Percentiles rank a stretch among this genome's conserved stretches.
These are phyloP conservation scores for Gracilaria gracilis DNA, from an alignment of 23 red algal genomes.

Conservation along the genomic window DNA sequence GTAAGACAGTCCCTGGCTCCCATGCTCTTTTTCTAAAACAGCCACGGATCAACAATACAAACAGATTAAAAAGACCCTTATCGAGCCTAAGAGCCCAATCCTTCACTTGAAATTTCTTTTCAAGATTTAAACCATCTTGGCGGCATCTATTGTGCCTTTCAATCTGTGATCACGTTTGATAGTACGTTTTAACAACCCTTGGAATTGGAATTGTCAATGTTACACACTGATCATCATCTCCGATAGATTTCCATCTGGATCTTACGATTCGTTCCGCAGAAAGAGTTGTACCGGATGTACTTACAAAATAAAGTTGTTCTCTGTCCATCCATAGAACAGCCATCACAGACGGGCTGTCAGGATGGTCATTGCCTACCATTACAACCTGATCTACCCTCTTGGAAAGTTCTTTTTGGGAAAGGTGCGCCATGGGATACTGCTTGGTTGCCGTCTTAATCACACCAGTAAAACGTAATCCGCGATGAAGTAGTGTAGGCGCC, in stretches of 20 bases:
- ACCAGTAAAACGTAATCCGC: neutral
- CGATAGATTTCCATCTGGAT: neutral
- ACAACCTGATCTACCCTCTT: slow-evolving; percentile 9
- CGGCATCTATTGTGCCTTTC: slow-evolving; percentile 56
- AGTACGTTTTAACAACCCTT: slow-evolving; percentile 42
- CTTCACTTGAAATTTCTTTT: slow-evolving; percentile 55
- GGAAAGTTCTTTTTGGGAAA: neutral
- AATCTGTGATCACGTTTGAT: slow-evolving; percentile 13
- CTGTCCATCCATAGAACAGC: slow-evolving; percentile 55
- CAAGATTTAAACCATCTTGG: slow-evolving; percentile 52
- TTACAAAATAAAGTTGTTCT: slow-evolving; percentile 33
- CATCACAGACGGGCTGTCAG: neutral
- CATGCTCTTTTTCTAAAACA: slow-evolving; percentile 5
- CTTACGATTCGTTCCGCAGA: too few species aligned
- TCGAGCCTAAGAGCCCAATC: slow-evolving; percentile 51
- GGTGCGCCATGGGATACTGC: slow-evolving; percentile 5
- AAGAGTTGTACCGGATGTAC: neutral
- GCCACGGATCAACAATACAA: slow-evolving; percentile 50
- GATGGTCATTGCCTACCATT: neutral
- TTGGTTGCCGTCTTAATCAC: neutral
- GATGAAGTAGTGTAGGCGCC: neutral
- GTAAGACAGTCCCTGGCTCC: neutral
- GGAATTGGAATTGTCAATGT: slow-evolving; percentile 12
- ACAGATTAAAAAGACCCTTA: slow-evolving; percentile 26
- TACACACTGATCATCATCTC: neutral